These are phyloP conservation scores for Trypanosoma congolense DNA, from an alignment of 208 protist genomes.

Conservation along the genomic window DNA sequence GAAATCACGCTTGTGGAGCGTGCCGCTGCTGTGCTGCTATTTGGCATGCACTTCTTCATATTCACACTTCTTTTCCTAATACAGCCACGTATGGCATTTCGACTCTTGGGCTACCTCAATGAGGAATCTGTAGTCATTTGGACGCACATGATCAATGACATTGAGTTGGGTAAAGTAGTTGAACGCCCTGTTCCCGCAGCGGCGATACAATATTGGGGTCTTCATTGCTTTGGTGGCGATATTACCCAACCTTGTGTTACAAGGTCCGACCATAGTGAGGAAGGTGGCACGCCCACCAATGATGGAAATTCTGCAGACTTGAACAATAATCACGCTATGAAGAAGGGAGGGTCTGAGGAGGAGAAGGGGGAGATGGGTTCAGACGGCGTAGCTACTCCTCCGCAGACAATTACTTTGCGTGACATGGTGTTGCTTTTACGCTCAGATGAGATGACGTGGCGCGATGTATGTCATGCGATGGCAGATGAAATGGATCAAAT, in stretches of 20 bases:
- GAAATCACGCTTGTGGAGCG: conserved; percentile 57
- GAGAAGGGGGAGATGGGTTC: neutral
- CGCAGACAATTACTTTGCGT: conserved; percentile 41
- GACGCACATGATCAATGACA: conserved; percentile 85
- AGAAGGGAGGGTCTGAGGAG: conserved; percentile 16
- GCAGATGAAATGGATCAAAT: conserved; percentile 45
- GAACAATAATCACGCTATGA: neutral
- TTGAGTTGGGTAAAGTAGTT: conserved; percentile 65
- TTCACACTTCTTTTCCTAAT: conserved; percentile 49
- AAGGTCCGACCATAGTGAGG: neutral
- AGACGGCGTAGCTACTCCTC: neutral
- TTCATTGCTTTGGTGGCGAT: conserved; percentile 23
- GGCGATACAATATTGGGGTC: conserved; percentile 63
- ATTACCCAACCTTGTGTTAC: neutral
- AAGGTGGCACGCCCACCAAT: neutral
- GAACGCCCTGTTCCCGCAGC: conserved; percentile 37
- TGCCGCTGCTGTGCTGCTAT: conserved; percentile 39
- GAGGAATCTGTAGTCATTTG: conserved; percentile 81
- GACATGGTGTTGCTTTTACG: conserved; percentile 66
- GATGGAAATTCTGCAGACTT: neutral
- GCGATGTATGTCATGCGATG: conserved; percentile 49
- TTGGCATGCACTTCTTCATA: conserved; percentile 38
- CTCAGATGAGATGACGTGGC: conserved; percentile 74
- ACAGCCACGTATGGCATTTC: conserved; percentile 68
- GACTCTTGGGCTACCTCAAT: conserved; percentile 63